Percentiles rank a stretch among this genome's conserved stretches.
Evolutionary conservation across 2,329 filamentous ascomycete species (phyloP).

Genomic region (Mycosphaerella sp.): DNA sequence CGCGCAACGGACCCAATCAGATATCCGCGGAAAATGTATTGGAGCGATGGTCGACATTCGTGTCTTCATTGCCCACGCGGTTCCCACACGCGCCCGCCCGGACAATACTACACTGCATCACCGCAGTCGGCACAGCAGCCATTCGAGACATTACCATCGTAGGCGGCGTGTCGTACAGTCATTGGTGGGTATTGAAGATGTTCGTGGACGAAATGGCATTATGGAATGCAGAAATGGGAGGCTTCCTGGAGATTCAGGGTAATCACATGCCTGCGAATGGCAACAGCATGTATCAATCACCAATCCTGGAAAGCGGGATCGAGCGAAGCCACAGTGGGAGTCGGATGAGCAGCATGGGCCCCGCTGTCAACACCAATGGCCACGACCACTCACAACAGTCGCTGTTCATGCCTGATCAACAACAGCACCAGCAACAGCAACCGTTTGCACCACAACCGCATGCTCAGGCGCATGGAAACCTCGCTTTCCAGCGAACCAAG

Average conservation of each 20-base stretch:
- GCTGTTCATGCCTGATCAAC: conserved; percentile 19
- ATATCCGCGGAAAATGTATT: conserved; percentile 56
- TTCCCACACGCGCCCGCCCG: conserved; percentile 69
- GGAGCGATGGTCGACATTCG: conserved; percentile 70
- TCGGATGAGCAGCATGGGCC: conserved; percentile 31
- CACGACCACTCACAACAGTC: conserved; percentile 15
- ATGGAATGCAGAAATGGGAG: conserved; percentile 83
- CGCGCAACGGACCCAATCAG: conserved; percentile 30
- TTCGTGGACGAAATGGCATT: conserved; percentile 92
- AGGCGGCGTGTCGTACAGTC: conserved; percentile 74
- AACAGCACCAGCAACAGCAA: conserved; percentile 17
- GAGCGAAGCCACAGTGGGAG: conserved; percentile 27
- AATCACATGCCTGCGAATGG: conserved; percentile 6
- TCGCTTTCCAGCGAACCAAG: conserved; percentile 13
- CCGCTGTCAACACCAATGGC: conserved; percentile 19
- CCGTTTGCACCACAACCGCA: conserved; percentile 19
- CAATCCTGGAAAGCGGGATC: conserved; percentile 23
- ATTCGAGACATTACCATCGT: conserved; percentile 75
- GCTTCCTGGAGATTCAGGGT: conserved; percentile 59
- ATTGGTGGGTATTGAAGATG: conserved; percentile 92
- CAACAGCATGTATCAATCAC: conserved; percentile 21
- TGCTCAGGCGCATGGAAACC: conserved; percentile 9
- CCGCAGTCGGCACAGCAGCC: conserved; percentile 67
- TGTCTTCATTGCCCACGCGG: conserved; percentile 59
- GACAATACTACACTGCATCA: conserved; percentile 69